phyloP scores from a whole-genome alignment of 1,284 basidiomycete species.

The Fomitopsis palustris region DNA sequence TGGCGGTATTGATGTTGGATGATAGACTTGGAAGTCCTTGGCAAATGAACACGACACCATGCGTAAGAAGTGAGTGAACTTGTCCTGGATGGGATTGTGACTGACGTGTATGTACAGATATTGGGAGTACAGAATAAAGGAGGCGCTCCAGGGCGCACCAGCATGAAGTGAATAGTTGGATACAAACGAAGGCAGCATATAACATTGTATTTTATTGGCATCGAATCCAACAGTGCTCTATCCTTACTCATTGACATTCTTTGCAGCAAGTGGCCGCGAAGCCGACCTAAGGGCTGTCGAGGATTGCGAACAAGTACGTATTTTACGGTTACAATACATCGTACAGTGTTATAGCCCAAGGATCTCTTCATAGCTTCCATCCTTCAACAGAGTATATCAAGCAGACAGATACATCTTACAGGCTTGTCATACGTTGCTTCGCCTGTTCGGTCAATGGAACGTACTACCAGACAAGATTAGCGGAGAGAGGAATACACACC shows the following conservation, averaged over 20 bases:
- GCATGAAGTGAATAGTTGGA: not conserved
- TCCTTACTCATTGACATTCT: too few species aligned
- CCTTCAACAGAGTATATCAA: too few species aligned
- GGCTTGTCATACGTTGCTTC: not conserved
- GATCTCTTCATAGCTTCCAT: too few species aligned
- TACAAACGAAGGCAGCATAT: not conserved
- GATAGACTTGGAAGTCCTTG: slow-evolving; percentile 68
- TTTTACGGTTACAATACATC: too few species aligned
- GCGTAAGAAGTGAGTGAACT: slow-evolving; percentile 64
- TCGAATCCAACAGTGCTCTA: too few species aligned
- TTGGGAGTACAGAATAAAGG: slow-evolving; percentile 42
- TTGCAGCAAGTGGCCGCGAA: too few species aligned
- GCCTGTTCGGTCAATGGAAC: slow-evolving; percentile 20
- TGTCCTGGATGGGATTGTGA: not conserved
- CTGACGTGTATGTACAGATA: slow-evolving; percentile 26
- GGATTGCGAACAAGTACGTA: too few species aligned
- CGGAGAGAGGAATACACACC: not conserved
- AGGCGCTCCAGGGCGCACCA: slow-evolving; percentile 24
- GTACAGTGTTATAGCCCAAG: too few species aligned
- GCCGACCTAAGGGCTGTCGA: too few species aligned
- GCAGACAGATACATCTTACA: not conserved
- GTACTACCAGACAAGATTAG: slow-evolving; percentile 12
- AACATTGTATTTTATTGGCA: not conserved
- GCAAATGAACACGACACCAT: slow-evolving; percentile 74
- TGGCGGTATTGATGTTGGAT: not conserved